Base-by-base conservation (phyloP, 2,329 filamentous ascomycete genomes). In the Parastagonospora nodorum region DNA sequence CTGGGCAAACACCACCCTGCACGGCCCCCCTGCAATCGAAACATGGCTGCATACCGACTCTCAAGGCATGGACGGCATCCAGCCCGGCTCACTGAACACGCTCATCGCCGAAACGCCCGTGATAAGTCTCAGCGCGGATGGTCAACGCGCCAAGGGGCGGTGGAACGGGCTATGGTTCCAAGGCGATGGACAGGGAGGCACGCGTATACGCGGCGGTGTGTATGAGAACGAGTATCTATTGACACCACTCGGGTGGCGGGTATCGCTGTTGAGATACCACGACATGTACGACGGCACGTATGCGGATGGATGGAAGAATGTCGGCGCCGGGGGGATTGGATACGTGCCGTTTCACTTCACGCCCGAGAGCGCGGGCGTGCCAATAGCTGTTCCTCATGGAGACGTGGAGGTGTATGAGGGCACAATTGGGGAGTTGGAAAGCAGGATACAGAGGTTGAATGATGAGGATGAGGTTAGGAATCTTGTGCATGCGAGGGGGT, bases 381-480 rank as follows among this genome's bases (percentile, higher is more conserved):
- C 53, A 5, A 62, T 67, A 43, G 56, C 56, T 32, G 37, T 33
- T 4, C 30, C 51, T 10, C 45, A 48, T 5, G 55, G 48, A 30
- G 52, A 52, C 14, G 42, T 50, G 6, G 35, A 39, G 15, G 10
- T 8, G 12, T 60, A 57, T 4, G 55, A 59, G n/a, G 51, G 47
- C 8, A 58, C 47, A 2, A 16, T 58, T 4, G 47, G 45, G 29
- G 50, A 57, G 33, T 33, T 66, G 29, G 44, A 48, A 12, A n/a
- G 27, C 10, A 55, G 61, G n/a, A 60, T 64, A 12, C 11, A 29
- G 15, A 53, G 53, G 29, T 15, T 61, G 51, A 65, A 65, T 29
- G 57, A 61, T 32, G 64, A 64, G 45, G 64, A 68, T 42, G 51
- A 55, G 32, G 60, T 66, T 2, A 49, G 61, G 11, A 65, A 68